Percentiles rank a stretch among this genome's conserved stretches.
These are phyloP conservation scores for Theobroma grandiflorum DNA, from an alignment of 441 rosid species.

Conservation along the genomic window DNA sequence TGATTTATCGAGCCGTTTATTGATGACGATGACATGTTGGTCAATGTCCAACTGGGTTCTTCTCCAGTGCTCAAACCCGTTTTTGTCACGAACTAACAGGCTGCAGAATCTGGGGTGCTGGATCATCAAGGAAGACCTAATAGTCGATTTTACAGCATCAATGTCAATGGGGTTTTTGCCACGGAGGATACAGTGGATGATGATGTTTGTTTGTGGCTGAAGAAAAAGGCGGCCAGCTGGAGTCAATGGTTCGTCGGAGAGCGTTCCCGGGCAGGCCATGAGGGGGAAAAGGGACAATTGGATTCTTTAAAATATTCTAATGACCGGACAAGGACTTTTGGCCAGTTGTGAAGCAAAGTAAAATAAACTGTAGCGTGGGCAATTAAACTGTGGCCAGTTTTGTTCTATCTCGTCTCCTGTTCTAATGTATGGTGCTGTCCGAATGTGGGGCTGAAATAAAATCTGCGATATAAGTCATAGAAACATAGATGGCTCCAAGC, in stretches of 20 bases:
- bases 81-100: slow-evolving; percentile 54
- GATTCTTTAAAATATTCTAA: neutral
- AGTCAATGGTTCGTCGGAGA: slow-evolving; percentile 58
- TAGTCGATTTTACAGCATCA: slow-evolving; percentile 34
- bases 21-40: slow-evolving; percentile 45
- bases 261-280: slow-evolving; percentile 32
- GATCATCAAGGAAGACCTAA: slow-evolving; percentile 47
- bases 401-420: too few relatives aligned
- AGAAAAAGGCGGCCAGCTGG: slow-evolving; percentile 68
- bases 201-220: slow-evolving; percentile 45
- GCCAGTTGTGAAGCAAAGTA: neutral
- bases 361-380: neutral
- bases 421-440: neutral
- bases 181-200: slow-evolving; percentile 60
- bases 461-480: neutral
- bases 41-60: slow-evolving; percentile 53
- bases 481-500: too few relatives aligned
- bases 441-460: neutral
- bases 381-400: neutral
- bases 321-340: neutral
- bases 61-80: slow-evolving; percentile 60
- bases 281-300: neutral
- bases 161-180: slow-evolving; percentile 28
- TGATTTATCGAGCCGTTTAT: neutral
- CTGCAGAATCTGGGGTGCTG: slow-evolving; percentile 67